Evolutionary conservation across 2,329 filamentous ascomycete genomes (phyloP).

Genomic region (Microascus cirrosus): DNA sequence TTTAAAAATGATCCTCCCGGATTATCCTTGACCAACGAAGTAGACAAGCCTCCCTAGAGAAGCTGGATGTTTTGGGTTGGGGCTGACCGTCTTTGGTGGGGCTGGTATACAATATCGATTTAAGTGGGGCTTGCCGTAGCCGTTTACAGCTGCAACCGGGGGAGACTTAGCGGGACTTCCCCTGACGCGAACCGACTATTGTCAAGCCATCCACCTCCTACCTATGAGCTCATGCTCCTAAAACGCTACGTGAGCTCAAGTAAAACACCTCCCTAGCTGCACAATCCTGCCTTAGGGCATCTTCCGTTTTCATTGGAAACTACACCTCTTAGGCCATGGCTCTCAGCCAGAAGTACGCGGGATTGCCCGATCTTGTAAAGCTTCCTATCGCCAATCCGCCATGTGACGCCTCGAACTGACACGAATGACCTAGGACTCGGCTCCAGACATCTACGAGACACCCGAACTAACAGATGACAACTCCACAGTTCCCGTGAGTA

Average conservation of each 20-base stretch:
- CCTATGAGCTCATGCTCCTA: too few relatives aligned
- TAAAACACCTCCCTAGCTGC: not conserved
- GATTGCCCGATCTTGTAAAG: conserved; percentile 64
- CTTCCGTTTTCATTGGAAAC: not conserved
- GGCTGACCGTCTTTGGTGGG: too few relatives aligned
- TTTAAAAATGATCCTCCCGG: too few relatives aligned
- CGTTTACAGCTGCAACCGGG: not conserved
- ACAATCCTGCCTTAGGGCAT: not conserved
- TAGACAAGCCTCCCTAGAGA: too few relatives aligned
- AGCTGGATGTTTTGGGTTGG: too few relatives aligned
- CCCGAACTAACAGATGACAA: conserved; percentile 84
- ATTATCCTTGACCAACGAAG: too few relatives aligned
- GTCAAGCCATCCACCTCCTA: not conserved
- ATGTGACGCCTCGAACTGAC: not conserved
- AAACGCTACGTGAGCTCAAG: not conserved
- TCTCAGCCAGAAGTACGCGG: conserved; percentile 71
- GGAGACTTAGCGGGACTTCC: not conserved
- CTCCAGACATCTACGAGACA: conserved; percentile 93
- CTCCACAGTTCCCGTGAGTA: conserved; percentile 58
- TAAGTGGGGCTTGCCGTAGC: not conserved
- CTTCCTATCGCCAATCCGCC: not conserved
- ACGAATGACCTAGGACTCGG: conserved; percentile 54
- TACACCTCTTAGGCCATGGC: conserved; percentile 42
- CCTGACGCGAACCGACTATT: not conserved
- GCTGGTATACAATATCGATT: too few relatives aligned